phyloP scores from a whole-genome alignment of 2,329 filamentous ascomycete species.

The Xylariaceae sp. region DNA sequence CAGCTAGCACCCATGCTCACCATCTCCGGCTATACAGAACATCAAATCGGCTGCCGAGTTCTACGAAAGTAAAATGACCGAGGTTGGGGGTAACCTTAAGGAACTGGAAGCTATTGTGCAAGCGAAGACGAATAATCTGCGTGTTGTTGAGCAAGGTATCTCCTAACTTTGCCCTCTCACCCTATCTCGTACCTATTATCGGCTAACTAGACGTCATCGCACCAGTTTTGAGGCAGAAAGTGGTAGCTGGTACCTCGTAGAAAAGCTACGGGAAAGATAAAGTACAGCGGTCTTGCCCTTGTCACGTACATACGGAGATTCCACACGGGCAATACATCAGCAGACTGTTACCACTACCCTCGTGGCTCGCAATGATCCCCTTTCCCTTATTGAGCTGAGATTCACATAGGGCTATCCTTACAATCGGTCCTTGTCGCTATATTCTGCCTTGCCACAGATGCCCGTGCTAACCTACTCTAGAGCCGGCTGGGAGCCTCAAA shows the following conservation, averaged over 20 bases:
- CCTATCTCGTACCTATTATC: slow-evolving; percentile 10
- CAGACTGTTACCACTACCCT: neutral
- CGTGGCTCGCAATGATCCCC: neutral
- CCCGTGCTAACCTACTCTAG: no score
- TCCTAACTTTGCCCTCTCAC: slow-evolving; percentile 18
- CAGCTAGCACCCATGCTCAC: slow-evolving; percentile 8
- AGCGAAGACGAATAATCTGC: slow-evolving; percentile 75
- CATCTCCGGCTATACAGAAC: slow-evolving; percentile 35
- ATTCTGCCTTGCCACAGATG: neutral
- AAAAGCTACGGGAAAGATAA: neutral
- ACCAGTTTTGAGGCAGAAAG: slow-evolving; percentile 41
- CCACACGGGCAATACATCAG: neutral
- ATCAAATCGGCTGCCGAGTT: slow-evolving; percentile 50
- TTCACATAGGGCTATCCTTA: neutral
- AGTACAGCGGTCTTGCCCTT: neutral
- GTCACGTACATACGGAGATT: neutral
- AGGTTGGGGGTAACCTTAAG: slow-evolving; percentile 48
- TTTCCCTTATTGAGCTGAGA: neutral
- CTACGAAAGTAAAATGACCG: slow-evolving; percentile 52
- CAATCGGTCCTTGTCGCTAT: neutral
- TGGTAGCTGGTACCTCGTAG: slow-evolving; percentile 32
- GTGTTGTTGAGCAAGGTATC: slow-evolving; percentile 81
- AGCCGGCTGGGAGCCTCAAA: slow-evolving; percentile 8
- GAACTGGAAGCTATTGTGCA: slow-evolving; percentile 54
- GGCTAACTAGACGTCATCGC: slow-evolving; percentile 3